These are phyloP conservation scores for Arctostaphylos glauca DNA, from an alignment of 148 eudicot genomes.

Conservation along the genomic window DNA sequence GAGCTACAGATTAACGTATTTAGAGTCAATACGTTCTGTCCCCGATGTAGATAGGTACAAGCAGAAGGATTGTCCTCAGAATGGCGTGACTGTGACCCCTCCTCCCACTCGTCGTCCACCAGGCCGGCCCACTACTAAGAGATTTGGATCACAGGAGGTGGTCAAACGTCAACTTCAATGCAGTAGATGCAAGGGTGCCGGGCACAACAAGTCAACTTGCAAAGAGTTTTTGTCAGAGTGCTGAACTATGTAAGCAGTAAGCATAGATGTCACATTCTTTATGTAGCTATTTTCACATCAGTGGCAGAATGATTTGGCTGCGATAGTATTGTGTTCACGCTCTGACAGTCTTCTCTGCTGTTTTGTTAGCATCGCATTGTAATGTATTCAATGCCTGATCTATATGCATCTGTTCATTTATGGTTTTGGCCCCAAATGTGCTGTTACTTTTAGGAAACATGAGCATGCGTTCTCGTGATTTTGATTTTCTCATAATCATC, in stretches of 20 bases:
- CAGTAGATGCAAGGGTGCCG: constrained; percentile 80
- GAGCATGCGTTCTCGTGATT: neutral
- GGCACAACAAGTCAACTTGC: constrained; percentile 92
- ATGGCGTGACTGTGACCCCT: constrained; percentile 63
- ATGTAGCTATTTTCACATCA: neutral
- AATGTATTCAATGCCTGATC: neutral
- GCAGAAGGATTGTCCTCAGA: constrained; percentile 42
- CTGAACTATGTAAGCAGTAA: constrained; percentile 27
- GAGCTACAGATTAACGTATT: constrained; percentile 62
- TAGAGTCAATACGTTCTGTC: constrained; percentile 62
- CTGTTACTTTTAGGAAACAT: neutral
- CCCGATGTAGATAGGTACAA: constrained; percentile 38
- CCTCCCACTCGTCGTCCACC: constrained; percentile 94
- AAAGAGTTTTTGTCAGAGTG: constrained; percentile 36
- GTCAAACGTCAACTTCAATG: constrained; percentile 81
- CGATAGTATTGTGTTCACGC: neutral
- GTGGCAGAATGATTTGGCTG: neutral
- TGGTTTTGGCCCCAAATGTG: neutral
- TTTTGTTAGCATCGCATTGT: neutral
- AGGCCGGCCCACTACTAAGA: constrained; percentile 76
- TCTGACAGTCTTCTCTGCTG: neutral
- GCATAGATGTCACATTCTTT: neutral
- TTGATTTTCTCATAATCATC: neutral
- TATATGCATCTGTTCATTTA: neutral
- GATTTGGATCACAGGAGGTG: constrained; percentile 44